A percentile compares a stretch with the other conserved stretches of the same genome.
These are phyloP conservation scores for Penicillium fuscoglaucum DNA, from an alignment of 2,329 filamentous ascomycete species.

Conservation along the genomic window DNA sequence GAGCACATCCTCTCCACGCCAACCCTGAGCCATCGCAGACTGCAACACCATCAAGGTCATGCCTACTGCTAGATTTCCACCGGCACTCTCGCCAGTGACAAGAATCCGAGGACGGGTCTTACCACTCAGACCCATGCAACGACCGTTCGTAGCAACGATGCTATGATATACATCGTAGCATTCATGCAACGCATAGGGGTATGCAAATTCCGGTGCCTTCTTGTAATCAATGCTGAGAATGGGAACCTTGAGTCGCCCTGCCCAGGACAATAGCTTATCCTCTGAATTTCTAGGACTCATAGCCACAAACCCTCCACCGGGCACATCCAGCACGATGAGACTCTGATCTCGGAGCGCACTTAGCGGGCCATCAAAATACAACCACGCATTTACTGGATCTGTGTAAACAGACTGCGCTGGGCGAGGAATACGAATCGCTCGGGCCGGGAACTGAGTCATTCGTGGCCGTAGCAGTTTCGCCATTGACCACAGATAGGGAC, in stretches of 20 bases:
- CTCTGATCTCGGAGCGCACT: constrained; percentile 73
- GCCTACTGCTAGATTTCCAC: constrained; percentile 76
- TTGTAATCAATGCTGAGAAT: constrained; percentile 88
- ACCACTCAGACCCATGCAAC: constrained; percentile 73
- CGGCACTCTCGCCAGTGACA: constrained; percentile 77
- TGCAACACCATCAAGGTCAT: constrained; percentile 89
- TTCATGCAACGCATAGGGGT: constrained; percentile 82
- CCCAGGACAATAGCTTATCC: constrained; percentile 91
- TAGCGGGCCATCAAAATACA: constrained; percentile 90
- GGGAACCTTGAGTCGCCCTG: constrained; percentile 82
- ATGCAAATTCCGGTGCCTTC: constrained; percentile 81
- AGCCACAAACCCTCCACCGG: constrained; percentile 91
- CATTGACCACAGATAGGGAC: constrained; percentile 76
- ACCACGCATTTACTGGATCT: constrained; percentile 80
- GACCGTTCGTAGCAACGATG: constrained; percentile 69
- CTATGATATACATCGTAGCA: constrained; percentile 83
- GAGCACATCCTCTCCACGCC: constrained; percentile 60
- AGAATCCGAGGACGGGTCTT: constrained; percentile 66
- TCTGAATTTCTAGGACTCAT: constrained; percentile 96
- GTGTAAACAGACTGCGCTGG: constrained; percentile 77
- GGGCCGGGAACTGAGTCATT: constrained; percentile 76
- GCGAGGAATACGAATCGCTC: constrained; percentile 79
- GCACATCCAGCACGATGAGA: constrained; percentile 82
- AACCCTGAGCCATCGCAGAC: constrained; percentile 60
- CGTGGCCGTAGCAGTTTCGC: constrained; percentile 73